Evolutionary conservation across 176 grass and related monocot species (phyloP), one percentile per base, ranked within the genome.

Genomic region (Panicum miliaceum): DNA sequence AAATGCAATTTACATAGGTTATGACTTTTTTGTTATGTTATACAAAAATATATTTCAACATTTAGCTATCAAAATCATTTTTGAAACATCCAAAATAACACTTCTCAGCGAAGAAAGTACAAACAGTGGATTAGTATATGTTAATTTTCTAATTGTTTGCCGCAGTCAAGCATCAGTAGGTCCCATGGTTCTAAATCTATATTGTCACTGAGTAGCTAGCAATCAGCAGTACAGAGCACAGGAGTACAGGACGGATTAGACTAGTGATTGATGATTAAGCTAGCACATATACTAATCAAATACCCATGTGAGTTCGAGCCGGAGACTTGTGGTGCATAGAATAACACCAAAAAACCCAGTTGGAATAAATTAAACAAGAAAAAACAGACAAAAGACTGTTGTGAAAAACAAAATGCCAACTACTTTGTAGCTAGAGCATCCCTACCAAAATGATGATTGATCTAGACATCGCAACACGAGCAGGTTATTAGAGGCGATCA

Each of bases 381-480:
- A 16, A 8, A 3, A 45, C 0, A 6, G 37, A 5, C 12, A 5
- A 23, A 64, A 23, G 3, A 16, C 70, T 72, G 38, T 34, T 47
- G 3, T 8, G 32, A 29, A 71, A 78, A 78, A 5, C 12, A 75
- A 84, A 81, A 79, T 78, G 85, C 34, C 77, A 91, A 74, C 86
- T 23, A 91, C 65, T 81, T 71, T 58, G 40, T 78, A 80, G 84
- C 88, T 86, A 86, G 38, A 73, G 65, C 73, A 71, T 85, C 82
- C 78, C 81, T 88, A 72, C 54, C 66, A 8, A 8, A 36, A 88
- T 68, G 71, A 69, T 87, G 80, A 84, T 90, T 90, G 89, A 87
- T 84, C 74, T 69, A 68, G 89, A 90, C 89, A n/a, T 90, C 80
- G 42, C 89, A 87, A 87, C 89, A 68, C 80, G 23, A 62, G 59